Base-by-base conservation (phyloP, 352 stramenopile species). In the Lagenidium sp. region DNA sequence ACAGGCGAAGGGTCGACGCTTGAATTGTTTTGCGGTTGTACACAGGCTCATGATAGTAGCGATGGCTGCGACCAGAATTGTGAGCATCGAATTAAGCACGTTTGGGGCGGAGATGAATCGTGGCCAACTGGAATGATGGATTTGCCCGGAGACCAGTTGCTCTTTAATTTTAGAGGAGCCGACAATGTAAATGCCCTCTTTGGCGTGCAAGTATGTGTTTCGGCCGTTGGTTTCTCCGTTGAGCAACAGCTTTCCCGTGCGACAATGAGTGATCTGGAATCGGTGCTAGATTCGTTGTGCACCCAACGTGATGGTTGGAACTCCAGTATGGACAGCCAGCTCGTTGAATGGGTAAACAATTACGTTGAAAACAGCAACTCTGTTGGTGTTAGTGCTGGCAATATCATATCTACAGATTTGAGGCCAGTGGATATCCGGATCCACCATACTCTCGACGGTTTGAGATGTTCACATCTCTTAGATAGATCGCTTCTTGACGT, bases 301-400 rank as follows among this genome's bases (percentile, higher is more conserved):
- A n/a, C n/a, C n/a, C n/a, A n/a, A n/a, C n/a, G n/a, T n/a, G n/a
- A n/a, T n/a, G n/a, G n/a, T n/a, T n/a, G n/a, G n/a, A n/a, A n/a
- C n/a, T n/a, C n/a, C n/a, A n/a, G n/a, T n/a, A 93, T 95, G 78
- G 80, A 95, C 48, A 56, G 68, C 6, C 82, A 95, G 55, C 60
- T 95, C 0, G 71, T 93, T 2, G 80, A 95, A 42, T 95, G 80
- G 81, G 70, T 95, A 13, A 95, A 94, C 44, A 82, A 61, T 19
- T 68, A 83, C 24, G 55, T 90, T 1, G 80, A 94, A 46, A 65
- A 46, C 21, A 50, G 35, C 10, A 51, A 15, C 30, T 45, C 44
- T 23, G 58, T 37, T 13, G 65, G 41, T n/a, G 44, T 41, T 0
- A 65, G 44, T 24, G 38, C 18, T 13, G 40, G 41, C 12, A 20